Evolutionary conservation across 73 alveolate species (phyloP).

Genomic region (Tetrahymena elliotti): DNA sequence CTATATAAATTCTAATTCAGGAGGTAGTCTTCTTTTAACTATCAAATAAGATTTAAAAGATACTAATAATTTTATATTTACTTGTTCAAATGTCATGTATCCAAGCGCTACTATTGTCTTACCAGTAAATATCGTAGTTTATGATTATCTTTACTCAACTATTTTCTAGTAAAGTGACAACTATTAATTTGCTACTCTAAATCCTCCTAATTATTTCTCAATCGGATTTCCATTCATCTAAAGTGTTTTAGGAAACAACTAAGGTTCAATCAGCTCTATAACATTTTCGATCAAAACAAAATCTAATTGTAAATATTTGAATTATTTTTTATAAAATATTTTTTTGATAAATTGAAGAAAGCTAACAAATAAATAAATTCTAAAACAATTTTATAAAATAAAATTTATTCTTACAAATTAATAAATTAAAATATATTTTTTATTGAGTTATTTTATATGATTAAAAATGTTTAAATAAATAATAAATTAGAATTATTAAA

Average conservation of each 20-base stretch:
- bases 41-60: not conserved
- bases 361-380: no score
- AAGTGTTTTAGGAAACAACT: not conserved
- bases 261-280: not conserved
- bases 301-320: not conserved
- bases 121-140: not conserved
- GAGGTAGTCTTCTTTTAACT: not conserved
- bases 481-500: not conserved
- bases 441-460: no score
- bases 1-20: not conserved
- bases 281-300: not conserved
- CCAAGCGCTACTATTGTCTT: not conserved
- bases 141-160: not conserved
- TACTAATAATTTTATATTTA: not conserved
- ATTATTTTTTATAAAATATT: not conserved
- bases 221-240: not conserved
- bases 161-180: not conserved
- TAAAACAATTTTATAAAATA: no score
- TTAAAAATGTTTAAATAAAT: no score
- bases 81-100: not conserved
- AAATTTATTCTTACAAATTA: no score
- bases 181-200: not conserved
- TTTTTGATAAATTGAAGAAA: no score
- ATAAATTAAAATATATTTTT: no score
- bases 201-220: not conserved